Evolutionary conservation across 1,139 yeast genomes (phyloP).

Genomic region (Saccharomyces pastorianus): DNA sequence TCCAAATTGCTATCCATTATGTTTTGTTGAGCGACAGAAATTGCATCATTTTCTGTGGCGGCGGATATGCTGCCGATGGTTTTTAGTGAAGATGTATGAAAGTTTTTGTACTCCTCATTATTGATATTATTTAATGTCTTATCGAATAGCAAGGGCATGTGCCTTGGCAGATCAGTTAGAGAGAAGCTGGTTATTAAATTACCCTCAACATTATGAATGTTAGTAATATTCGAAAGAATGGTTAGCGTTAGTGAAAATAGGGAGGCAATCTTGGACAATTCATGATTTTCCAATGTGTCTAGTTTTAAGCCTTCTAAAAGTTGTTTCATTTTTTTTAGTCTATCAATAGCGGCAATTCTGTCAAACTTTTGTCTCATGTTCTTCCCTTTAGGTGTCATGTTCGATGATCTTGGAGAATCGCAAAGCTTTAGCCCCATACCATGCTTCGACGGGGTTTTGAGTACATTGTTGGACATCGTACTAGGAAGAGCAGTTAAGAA

Average conservation of each 20-base stretch:
- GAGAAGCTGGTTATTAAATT: slow-evolving; percentile 9
- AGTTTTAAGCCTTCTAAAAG: slow-evolving; percentile 13
- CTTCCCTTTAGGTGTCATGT: slow-evolving; percentile 28
- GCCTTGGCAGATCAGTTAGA: slow-evolving; percentile 18
- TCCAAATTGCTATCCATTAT: slow-evolving; percentile 20
- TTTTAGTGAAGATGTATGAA: slow-evolving; percentile 11
- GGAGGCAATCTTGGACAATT: slow-evolving; percentile 15
- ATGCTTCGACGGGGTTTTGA: slow-evolving; percentile 7
- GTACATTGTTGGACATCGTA: slow-evolving; percentile 4
- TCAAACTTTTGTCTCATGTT: slow-evolving; percentile 23
- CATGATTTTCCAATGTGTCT: slow-evolving; percentile 12
- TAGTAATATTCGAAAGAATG: slow-evolving; percentile 16
- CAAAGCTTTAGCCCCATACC: not conserved
- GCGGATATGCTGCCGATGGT: not conserved
- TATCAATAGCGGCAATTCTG: slow-evolving; percentile 16
- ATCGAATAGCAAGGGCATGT: slow-evolving; percentile 21
- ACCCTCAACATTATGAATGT: not conserved
- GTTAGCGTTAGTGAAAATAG: slow-evolving; percentile 19
- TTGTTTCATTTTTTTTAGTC: slow-evolving; percentile 12
- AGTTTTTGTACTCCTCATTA: slow-evolving; percentile 15
- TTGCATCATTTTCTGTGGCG: slow-evolving; percentile 12
- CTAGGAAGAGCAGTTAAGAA: slow-evolving; percentile 5
- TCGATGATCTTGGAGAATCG: slow-evolving; percentile 27
- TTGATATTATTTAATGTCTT: slow-evolving; percentile 14
- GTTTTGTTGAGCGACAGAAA: slow-evolving; percentile 9